Percentiles rank a stretch among this genome's conserved stretches.
Evolutionary conservation across 2,329 filamentous ascomycete genomes (phyloP).

Genomic region (Elsinoe perseae): DNA sequence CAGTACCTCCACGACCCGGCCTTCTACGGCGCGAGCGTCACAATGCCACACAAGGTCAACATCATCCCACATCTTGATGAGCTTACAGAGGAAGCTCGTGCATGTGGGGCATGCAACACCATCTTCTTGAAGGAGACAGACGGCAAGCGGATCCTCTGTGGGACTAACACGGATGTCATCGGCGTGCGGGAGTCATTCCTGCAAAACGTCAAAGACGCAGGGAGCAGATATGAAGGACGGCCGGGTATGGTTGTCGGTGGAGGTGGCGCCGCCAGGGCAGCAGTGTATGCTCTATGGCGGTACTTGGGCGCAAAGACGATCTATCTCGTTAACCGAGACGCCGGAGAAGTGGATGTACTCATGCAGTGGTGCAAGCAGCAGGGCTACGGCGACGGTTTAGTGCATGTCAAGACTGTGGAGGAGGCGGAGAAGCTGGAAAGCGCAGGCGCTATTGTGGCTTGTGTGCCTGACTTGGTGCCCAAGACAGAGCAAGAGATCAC

Average conservation of each 20-base stretch:
- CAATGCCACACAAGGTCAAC: constrained; percentile 76
- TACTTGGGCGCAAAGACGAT: constrained; percentile 61
- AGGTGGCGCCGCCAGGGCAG: constrained; percentile 69
- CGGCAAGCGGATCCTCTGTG: constrained; percentile 49
- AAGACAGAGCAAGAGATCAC: constrained; percentile 54
- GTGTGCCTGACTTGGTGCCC: constrained; percentile 70
- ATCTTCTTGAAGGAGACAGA: constrained; percentile 56
- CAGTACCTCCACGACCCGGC: constrained; percentile 47
- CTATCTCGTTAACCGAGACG: constrained; percentile 71
- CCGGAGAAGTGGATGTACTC: constrained; percentile 57
- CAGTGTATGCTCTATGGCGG: constrained; percentile 65
- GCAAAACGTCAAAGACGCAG: constrained; percentile 36
- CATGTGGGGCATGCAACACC: constrained; percentile 73
- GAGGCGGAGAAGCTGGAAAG: constrained; percentile 52
- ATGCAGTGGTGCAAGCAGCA: constrained; percentile 54
- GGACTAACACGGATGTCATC: constrained; percentile 74
- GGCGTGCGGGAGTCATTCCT: constrained; percentile 67
- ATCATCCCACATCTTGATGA: constrained; percentile 67
- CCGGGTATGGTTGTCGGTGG: constrained; percentile 69
- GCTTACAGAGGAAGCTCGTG: constrained; percentile 62
- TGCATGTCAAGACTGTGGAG: constrained; percentile 54
- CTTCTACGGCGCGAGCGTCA: constrained; percentile 59
- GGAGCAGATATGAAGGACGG: constrained; percentile 44
- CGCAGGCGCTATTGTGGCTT: constrained; percentile 62
- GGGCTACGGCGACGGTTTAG: constrained; percentile 53